Conservation (phyloP, 495 filamentous ascomycete species). For the Penicillium bialowiezense region DNA sequence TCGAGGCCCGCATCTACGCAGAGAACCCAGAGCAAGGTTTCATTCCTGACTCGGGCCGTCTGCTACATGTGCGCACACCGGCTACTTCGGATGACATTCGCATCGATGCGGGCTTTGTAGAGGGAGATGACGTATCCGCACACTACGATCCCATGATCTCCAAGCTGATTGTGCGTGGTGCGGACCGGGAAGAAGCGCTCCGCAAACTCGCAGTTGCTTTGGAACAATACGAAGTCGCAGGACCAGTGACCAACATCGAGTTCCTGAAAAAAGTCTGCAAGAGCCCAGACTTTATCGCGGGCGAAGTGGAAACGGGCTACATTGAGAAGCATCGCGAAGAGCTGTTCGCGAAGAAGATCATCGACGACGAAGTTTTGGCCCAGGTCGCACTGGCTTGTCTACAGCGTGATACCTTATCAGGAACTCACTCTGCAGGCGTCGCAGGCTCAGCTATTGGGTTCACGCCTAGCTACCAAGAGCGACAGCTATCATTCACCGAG, state of each 20-base stretch:
- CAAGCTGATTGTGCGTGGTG: slow-evolving; percentile 90
- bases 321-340: slow-evolving; percentile 83
- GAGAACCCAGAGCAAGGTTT: slow-evolving; percentile 90
- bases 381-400: slow-evolving; percentile 80
- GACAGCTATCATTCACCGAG: slow-evolving; percentile 53
- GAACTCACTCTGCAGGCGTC: slow-evolving; percentile 17
- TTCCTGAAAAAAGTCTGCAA: slow-evolving; percentile 85
- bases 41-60: slow-evolving; percentile 87
- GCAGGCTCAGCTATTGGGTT: slow-evolving; percentile 49
- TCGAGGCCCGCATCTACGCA: slow-evolving; percentile 95
- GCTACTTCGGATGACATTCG: slow-evolving; percentile 65
- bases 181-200: slow-evolving; percentile 74
- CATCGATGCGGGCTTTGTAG: slow-evolving; percentile 88
- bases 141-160: slow-evolving; percentile 99
- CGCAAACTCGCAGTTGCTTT: slow-evolving; percentile 79
- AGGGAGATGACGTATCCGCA: slow-evolving; percentile 90
- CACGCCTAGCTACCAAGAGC: slow-evolving; percentile 48
- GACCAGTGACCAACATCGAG: slow-evolving; percentile 92
- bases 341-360: slow-evolving; percentile 55
- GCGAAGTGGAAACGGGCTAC: slow-evolving; percentile 93
- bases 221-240: slow-evolving; percentile 88
- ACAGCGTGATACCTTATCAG: slow-evolving; percentile 32
- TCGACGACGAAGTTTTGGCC: slow-evolving; percentile 65
- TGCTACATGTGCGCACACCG: slow-evolving; percentile 80
- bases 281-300: slow-evolving; percentile 77